A percentile compares a stretch with the other conserved stretches of the same genome.
Evolutionary conservation across 495 filamentous ascomycete genomes (phyloP).

Genomic region (Mytilinidion resinicola): DNA sequence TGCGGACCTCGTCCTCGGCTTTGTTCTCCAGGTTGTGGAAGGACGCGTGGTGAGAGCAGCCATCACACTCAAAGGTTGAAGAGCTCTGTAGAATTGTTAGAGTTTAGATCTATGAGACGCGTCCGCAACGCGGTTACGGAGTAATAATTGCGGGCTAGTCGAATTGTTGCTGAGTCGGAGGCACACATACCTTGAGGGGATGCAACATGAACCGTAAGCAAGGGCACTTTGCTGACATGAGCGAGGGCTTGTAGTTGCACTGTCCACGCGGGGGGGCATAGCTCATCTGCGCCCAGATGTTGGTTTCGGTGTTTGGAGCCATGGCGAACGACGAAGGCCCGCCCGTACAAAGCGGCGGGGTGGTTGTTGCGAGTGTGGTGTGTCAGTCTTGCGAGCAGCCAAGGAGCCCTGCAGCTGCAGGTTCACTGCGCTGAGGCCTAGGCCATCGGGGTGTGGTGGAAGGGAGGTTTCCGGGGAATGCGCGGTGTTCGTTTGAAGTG

Average conservation of each 20-base stretch:
- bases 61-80: constrained; percentile 49
- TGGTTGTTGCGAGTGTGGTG: too few species aligned
- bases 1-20: constrained; percentile 42
- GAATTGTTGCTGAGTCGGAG: too few species aligned
- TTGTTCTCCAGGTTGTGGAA: constrained; percentile 50
- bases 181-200: constrained; percentile 43
- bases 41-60: constrained; percentile 49
- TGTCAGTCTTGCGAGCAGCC: too few species aligned
- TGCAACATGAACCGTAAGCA: constrained; percentile 55
- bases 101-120: not conserved
- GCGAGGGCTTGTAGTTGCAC: constrained; percentile 40
- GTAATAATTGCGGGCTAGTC: too few species aligned
- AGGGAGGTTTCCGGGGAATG: too few species aligned
- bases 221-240: constrained; percentile 43
- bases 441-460: too few species aligned
- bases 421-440: too few species aligned
- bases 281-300: constrained; percentile 36
- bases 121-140: too few species aligned
- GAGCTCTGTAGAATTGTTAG: constrained; percentile 28
- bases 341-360: too few species aligned
- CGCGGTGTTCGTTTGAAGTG: too few species aligned
- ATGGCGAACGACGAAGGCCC: not conserved
- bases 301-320: constrained; percentile 4
- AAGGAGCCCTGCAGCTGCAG: too few species aligned
- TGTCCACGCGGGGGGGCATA: constrained; percentile 40